Base-by-base conservation (phyloP, 2,329 filamentous ascomycete genomes). In the Talaromyces sp. region DNA sequence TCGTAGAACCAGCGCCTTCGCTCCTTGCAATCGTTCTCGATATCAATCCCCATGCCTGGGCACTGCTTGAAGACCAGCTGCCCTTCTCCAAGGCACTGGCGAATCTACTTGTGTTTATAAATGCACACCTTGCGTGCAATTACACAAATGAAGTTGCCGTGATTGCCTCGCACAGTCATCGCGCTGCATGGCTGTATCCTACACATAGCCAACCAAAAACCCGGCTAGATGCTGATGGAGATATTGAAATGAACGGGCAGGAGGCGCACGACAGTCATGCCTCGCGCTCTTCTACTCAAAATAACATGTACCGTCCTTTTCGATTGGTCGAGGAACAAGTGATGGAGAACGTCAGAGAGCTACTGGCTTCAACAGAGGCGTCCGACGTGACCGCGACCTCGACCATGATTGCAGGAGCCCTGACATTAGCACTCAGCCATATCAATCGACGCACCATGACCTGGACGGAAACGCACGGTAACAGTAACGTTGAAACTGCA, bases 1-100 rank as follows among this genome's bases (percentile, higher is more conserved):
- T 60, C 12, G 44, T 66, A 84, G 84, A 82, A 63, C 81, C 83
- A 42, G 79, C 85, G 11, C 91, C 95, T 0, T 96, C 93, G 14
- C 87, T 99, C 39, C 86, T 97, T 59, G 89, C 92, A 68, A 88
- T 99, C 71, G 84, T 99, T 71, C 85, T 99, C 79, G 95, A 99
- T 80, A 97, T 93, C 28, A 99, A 99, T 75, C 95, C 95, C 2
- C 90, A 93, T 69, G 93, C 95, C 69, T 96, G 95, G 95, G 87
- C 91, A 6, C 83, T 91, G 64, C 85, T 98, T 50, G 82, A 88
- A 65, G 79, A 86, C 62, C 85, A 85, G 35, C 86, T 98, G 7
- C 87, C 93, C 31, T 85, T 99, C 65, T 90, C 90, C 57, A 88
- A 89, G 71, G 92, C 92, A 65, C 82, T 99, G 64, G 91, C 93